Conservation (phyloP, 1,284 basidiomycete species). For the Naganishia liquefaciens region DNA sequence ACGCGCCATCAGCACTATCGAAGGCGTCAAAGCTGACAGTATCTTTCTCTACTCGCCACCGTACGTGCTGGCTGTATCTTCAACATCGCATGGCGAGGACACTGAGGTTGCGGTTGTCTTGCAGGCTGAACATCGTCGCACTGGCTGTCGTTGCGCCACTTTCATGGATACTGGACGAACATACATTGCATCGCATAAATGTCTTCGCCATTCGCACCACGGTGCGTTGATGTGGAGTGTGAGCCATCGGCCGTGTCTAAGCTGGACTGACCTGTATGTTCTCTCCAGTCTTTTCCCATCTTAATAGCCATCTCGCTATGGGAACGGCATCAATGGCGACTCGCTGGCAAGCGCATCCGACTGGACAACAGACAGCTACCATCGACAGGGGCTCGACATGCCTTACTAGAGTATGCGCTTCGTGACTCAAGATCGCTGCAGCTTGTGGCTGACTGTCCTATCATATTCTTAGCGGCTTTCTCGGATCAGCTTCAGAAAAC, state of each 20-base stretch:
- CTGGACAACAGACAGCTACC: background rate
- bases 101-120: background rate
- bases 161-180: slow-evolving; percentile 68
- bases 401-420: slow-evolving; percentile 10
- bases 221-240: slow-evolving; percentile 2
- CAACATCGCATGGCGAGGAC: no score
- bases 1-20: slow-evolving; percentile 79
- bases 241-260: slow-evolving; percentile 26
- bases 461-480: slow-evolving; percentile 42
- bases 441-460: background rate
- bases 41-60: slow-evolving; percentile 89
- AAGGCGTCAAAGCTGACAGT: slow-evolving; percentile 84
- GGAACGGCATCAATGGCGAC: slow-evolving; percentile 61
- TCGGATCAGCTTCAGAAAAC: slow-evolving; percentile 46
- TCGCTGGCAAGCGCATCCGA: slow-evolving; percentile 15
- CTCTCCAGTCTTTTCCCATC: slow-evolving; percentile 67
- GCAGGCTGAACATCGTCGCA: slow-evolving; percentile 57
- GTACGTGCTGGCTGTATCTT: slow-evolving; percentile 60
- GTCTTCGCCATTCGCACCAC: slow-evolving; percentile 80
- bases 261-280: background rate
- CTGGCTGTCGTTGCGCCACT: slow-evolving; percentile 74
- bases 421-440: background rate
- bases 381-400: background rate
- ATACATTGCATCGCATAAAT: slow-evolving; percentile 73
- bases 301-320: slow-evolving; percentile 75